These are phyloP conservation scores for Bimuria novae-zelandiae DNA, from an alignment of 2,329 filamentous ascomycete genomes.

Conservation along the genomic window DNA sequence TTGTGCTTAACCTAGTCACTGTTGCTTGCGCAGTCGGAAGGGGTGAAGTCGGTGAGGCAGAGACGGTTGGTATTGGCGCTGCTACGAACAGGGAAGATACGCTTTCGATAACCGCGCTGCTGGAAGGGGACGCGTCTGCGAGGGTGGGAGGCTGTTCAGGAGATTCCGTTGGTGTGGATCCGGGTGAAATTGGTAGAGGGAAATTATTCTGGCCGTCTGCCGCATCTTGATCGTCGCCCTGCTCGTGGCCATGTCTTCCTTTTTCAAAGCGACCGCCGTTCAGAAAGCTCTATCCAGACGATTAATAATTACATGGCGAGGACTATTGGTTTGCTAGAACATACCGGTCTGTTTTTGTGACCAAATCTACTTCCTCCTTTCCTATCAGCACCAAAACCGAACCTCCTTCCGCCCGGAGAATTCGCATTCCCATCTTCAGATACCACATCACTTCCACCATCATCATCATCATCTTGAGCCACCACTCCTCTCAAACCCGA, in stretches of 20 bases:
- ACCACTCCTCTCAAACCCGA: slow-evolving; percentile 14
- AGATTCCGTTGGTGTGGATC: not conserved
- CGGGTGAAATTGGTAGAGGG: no score
- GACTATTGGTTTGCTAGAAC: no score
- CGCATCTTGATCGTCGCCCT: not conserved
- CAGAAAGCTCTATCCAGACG: no score
- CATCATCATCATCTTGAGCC: slow-evolving; percentile 11
- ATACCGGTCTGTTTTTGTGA: not conserved
- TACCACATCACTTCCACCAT: slow-evolving; percentile 1
- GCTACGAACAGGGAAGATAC: not conserved
- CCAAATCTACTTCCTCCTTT: not conserved
- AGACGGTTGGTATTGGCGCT: not conserved
- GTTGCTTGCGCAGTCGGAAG: slow-evolving; percentile 8
- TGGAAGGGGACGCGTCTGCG: slow-evolving; percentile 4
- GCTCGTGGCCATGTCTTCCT: not conserved
- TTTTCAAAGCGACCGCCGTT: not conserved
- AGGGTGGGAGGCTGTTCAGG: slow-evolving; percentile 5
- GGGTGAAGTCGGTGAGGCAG: not conserved
- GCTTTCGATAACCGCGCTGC: not conserved
- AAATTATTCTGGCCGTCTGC: not conserved
- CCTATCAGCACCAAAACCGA: not conserved
- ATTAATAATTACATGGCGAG: no score
- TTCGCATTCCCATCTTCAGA: not conserved
- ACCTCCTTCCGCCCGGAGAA: not conserved
- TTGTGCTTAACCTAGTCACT: slow-evolving; percentile 11